Percentiles rank a stretch among this genome's conserved stretches.
phyloP scores from a whole-genome alignment of 345 rosid species.

The Hibiscus tridactylites region DNA sequence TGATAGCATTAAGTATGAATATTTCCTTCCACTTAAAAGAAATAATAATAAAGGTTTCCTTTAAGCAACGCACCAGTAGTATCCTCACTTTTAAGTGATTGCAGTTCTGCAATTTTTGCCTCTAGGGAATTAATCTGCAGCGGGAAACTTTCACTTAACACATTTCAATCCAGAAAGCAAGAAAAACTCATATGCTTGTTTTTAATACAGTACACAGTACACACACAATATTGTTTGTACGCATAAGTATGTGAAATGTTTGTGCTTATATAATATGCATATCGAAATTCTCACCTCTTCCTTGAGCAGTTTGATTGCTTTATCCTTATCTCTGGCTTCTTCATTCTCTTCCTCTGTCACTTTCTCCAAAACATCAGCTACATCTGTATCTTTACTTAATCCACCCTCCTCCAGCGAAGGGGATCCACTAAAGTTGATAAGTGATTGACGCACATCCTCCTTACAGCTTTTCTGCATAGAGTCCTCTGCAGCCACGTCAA shows the following conservation, averaged over 20 bases:
- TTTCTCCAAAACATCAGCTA: constrained; percentile 21
- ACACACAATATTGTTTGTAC: background rate
- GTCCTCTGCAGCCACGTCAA: constrained; percentile 9
- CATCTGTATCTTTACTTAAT: constrained; percentile 22
- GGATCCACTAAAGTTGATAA: constrained; percentile 17
- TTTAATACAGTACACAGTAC: background rate
- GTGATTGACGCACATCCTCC: constrained; percentile 23
- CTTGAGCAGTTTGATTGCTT: constrained; percentile 35
- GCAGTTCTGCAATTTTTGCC: constrained; percentile 63
- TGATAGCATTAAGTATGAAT: constrained; percentile 4
- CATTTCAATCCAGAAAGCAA: background rate
- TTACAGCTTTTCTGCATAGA: constrained; percentile 20
- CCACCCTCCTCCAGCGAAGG: constrained; percentile 20
- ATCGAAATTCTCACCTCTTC: constrained; percentile 49
- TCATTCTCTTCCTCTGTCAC: constrained; percentile 20
- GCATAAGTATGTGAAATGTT: constrained; percentile 1
- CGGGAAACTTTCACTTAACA: background rate
- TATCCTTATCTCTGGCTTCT: constrained; percentile 23
- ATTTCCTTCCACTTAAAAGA: constrained; percentile 3
- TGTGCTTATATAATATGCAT: background rate
- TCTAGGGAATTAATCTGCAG: constrained; percentile 58
- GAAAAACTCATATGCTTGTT: background rate
- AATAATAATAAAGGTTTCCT: background rate
- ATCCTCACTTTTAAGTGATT: constrained; percentile 29
- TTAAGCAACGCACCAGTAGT: constrained; percentile 13